These are phyloP conservation scores for Raffaelea ambrosiae DNA, from an alignment of 2,329 filamentous ascomycete genomes.

Conservation along the genomic window DNA sequence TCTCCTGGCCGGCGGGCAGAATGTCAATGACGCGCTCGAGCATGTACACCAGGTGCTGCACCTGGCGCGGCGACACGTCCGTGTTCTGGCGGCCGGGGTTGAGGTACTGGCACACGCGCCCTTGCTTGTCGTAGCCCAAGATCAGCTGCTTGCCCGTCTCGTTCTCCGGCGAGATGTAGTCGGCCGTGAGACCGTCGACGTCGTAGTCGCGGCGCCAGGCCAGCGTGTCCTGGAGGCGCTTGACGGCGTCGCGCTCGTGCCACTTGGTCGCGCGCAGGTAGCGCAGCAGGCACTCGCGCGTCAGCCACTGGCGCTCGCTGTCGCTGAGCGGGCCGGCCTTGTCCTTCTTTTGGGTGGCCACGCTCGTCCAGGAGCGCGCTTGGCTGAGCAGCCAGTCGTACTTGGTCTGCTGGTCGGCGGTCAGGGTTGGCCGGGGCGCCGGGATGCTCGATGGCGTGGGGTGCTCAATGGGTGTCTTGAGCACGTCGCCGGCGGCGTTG, in stretches of 20 bases:
- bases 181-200: constrained; percentile 66
- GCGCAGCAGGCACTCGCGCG: constrained; percentile 81
- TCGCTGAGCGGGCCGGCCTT: constrained; percentile 62
- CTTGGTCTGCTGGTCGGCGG: constrained; percentile 69
- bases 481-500: constrained; percentile 11
- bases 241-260: constrained; percentile 65
- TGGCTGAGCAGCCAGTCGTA: constrained; percentile 68
- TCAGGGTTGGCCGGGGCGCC: constrained; percentile 50
- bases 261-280: constrained; percentile 94
- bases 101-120: constrained; percentile 83
- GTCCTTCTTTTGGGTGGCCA: constrained; percentile 43
- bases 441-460: constrained; percentile 53
- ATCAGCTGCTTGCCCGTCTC: constrained; percentile 94
- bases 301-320: constrained; percentile 80
- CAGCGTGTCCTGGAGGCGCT: constrained; percentile 72
- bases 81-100: constrained; percentile 91
- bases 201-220: constrained; percentile 89
- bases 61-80: constrained; percentile 72
- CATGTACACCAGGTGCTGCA: constrained; percentile 95
- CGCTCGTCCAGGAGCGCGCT: constrained; percentile 61
- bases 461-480: constrained; percentile 39
- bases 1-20: constrained; percentile 82
- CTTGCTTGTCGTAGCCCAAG: constrained; percentile 77
- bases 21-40: constrained; percentile 82
- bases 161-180: constrained; percentile 89